Evolutionary conservation across 2,329 filamentous ascomycete species (phyloP), one percentile per base, ranked within the genome.

Genomic region (Fusarium abutilonis): DNA sequence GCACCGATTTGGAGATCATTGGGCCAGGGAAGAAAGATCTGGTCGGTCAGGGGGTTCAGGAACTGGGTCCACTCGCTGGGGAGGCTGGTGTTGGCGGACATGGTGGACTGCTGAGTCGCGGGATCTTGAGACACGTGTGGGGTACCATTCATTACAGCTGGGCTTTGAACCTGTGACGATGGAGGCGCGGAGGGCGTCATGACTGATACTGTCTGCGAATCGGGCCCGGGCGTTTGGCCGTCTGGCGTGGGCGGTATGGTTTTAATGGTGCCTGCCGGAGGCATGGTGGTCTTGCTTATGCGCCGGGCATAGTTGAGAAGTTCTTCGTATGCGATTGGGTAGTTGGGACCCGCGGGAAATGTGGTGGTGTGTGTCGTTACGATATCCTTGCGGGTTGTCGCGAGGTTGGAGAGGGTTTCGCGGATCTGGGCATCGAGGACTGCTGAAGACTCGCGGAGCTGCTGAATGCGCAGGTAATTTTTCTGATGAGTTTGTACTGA

Each of bases 221-320:
- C 75, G 3, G 69, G 67, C 8, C 62, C 56, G 4, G 75, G 74
- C 0, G 74, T 76, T 43, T 75, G 74, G 6, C 44, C 59, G 13
- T 70, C 73, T 1, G 73, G 70, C 4, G 69, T 61, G 2, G 73
- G 56, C 17, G 73, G 69, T 17, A 77, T 52, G 19, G 76, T 73
- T 61, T 82, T 80, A 11, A 79, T 74, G 44, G 80, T 78, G 42
- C 79, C 78, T 0, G 85, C 85, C 0, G 88, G 88, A 0, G 92
- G 91, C 11, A 92, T 82, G 1, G 92, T 94, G 64, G 89, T 92
- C 73, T 88, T 90, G 74, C 88, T 90, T 71, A 96, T 95, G 63
- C 89, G 87, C 39, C 89, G 89, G 19, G 91, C 92, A 73, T 92
- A 95, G 60, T 81, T 83, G 19, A 96, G 86, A 0, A 96, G 85